A percentile compares a stretch with the other conserved stretches of the same genome.
These are phyloP conservation scores for Fusarium begoniae DNA, from an alignment of 2,329 filamentous ascomycete genomes.

Conservation along the genomic window DNA sequence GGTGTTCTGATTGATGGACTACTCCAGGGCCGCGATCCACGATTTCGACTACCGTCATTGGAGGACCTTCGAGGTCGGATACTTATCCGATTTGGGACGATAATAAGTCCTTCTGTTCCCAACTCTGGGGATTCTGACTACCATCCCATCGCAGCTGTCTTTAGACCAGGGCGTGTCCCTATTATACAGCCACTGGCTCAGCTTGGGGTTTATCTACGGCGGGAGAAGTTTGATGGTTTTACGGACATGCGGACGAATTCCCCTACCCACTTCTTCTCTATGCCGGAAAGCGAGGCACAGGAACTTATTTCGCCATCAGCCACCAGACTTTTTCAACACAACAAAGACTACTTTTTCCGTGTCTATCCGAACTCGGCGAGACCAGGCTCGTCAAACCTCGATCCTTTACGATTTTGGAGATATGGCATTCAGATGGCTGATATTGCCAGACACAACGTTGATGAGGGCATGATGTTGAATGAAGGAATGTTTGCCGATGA, in stretches of 20 bases:
- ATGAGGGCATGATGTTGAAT: not conserved
- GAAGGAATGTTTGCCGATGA: not conserved
- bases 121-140: too few species aligned
- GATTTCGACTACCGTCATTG: not conserved
- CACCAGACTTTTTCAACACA: rapidly evolving
- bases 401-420: rapidly evolving
- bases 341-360: rapidly evolving
- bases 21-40: rapidly evolving
- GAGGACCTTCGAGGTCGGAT: not conserved
- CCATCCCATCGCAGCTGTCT: too few species aligned
- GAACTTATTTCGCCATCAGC: not conserved
- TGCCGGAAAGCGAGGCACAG: rapidly evolving
- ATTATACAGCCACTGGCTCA: not conserved
- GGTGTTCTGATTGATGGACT: rapidly evolving
- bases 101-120: rapidly evolving
- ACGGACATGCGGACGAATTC: rapidly evolving
- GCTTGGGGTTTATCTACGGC: not conserved
- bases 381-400: rapidly evolving
- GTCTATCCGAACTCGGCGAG: rapidly evolving
- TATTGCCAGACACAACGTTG: rapidly evolving
- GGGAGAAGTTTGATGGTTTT: rapidly evolving
- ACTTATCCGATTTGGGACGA: not conserved
- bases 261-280: not conserved
- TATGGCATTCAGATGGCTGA: not conserved
- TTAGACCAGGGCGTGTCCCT: too few species aligned